A percentile compares a stretch with the other conserved stretches of the same genome.
These are phyloP conservation scores for Pseudogymnoascus sp. DNA, from an alignment of 2,329 filamentous ascomycete species.

Conservation along the genomic window DNA sequence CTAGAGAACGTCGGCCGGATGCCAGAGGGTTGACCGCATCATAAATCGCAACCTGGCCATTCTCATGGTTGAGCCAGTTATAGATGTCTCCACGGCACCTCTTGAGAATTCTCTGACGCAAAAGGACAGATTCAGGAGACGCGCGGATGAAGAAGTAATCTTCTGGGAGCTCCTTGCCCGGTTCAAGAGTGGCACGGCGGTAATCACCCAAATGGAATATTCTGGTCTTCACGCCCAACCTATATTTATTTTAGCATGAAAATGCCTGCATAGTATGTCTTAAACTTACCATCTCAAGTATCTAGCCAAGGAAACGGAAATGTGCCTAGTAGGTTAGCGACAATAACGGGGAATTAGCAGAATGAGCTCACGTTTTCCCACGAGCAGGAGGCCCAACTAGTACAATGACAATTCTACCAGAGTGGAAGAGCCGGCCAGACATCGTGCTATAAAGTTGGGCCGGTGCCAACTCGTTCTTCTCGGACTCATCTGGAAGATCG, in stretches of 20 bases:
- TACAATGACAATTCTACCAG: constrained; percentile 91
- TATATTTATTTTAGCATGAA: constrained; percentile 26
- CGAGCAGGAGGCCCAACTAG: constrained; percentile 92
- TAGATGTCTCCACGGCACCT: constrained; percentile 97
- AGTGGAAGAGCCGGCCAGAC: constrained; percentile 94
- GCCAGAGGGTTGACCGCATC: constrained; percentile 94
- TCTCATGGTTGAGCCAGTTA: constrained; percentile 91
- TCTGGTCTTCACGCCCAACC: constrained; percentile 94
- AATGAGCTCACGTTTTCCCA: constrained; percentile 72
- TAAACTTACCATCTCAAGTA: constrained; percentile 75
- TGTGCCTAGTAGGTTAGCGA: constrained; percentile 54
- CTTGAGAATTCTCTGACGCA: constrained; percentile 95
- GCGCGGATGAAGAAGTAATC: constrained; percentile 98
- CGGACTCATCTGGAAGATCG: constrained; percentile 71
- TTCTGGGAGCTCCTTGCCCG: constrained; percentile 77
- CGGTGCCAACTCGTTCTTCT: constrained; percentile 68
- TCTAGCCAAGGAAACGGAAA: constrained; percentile 88
- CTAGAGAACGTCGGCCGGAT: constrained; percentile 72
- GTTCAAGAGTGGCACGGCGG: constrained; percentile 80
- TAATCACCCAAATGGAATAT: constrained; percentile 98
- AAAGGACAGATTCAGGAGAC: constrained; percentile 81
- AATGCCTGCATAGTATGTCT: neutral
- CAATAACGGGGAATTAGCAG: neutral
- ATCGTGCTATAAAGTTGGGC: constrained; percentile 98
- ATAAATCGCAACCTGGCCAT: constrained; percentile 96